Percentiles rank a stretch among this genome's conserved stretches.
These are phyloP conservation scores for Didymella exigua DNA, from an alignment of 2,329 filamentous ascomycete species.

Conservation along the genomic window DNA sequence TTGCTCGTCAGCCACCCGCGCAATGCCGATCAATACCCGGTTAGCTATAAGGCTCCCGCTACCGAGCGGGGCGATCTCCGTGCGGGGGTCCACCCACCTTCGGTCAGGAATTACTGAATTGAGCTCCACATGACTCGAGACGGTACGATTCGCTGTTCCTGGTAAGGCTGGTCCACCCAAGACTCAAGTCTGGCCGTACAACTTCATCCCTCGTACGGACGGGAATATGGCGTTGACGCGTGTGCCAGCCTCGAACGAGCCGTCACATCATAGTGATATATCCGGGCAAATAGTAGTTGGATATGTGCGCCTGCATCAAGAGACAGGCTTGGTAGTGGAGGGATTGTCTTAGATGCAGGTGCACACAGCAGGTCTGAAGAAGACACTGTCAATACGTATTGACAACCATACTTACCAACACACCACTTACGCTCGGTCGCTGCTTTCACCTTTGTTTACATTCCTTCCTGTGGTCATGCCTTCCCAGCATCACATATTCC, in stretches of 20 bases:
- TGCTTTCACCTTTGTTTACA: background rate
- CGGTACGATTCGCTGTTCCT: background rate
- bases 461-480: background rate
- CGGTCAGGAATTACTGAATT: background rate
- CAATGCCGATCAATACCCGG: constrained; percentile 3
- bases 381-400: background rate
- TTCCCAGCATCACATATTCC: no score
- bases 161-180: background rate
- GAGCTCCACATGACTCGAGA: constrained; percentile 6
- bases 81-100: background rate
- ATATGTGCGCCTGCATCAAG: background rate
- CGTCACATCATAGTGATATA: background rate
- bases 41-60: background rate
- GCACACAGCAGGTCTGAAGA: background rate
- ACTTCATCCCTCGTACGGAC: background rate
- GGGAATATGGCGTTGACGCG: background rate
- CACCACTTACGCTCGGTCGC: background rate
- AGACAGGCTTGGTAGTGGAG: background rate
- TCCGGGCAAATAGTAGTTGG: background rate
- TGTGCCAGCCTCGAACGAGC: background rate
- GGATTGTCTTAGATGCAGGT: background rate
- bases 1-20: constrained; percentile 2
- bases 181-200: background rate
- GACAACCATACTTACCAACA: background rate
- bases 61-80: constrained; percentile 7